A percentile compares a stretch with the other conserved stretches of the same genome.
Evolutionary conservation across 805 yeast species (phyloP).

Genomic region (Saturnispora serradocipensis): DNA sequence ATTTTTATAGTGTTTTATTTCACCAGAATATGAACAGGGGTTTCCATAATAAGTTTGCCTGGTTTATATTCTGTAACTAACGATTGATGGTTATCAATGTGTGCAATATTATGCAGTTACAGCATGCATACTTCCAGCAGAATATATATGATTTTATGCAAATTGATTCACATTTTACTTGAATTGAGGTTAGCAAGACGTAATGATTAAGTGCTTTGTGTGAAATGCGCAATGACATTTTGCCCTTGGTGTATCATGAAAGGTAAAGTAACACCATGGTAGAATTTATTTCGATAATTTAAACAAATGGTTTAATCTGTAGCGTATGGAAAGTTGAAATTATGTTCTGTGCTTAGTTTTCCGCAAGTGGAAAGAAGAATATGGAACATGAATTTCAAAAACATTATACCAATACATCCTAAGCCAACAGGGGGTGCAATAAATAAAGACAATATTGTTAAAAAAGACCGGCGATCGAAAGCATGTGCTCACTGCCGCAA

Average conservation of each 20-base stretch:
- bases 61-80: not conserved
- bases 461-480: constrained; percentile 22
- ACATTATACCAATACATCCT: not conserved
- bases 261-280: too few relatives aligned
- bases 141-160: not conserved
- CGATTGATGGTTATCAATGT: too few relatives aligned
- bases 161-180: not conserved
- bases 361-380: not conserved
- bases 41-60: too few relatives aligned
- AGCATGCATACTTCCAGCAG: not conserved
- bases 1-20: too few relatives aligned
- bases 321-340: not conserved
- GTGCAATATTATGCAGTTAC: too few relatives aligned
- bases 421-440: not conserved
- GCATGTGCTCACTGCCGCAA: constrained; percentile 58
- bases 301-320: not conserved
- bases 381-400: not conserved
- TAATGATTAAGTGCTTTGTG: not conserved
- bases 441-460: not conserved
- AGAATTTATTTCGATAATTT: too few relatives aligned
- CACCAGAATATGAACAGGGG: not conserved
- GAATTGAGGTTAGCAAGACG: not conserved
- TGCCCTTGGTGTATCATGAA: too few relatives aligned
- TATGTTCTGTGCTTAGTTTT: not conserved
- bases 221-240: too few relatives aligned